These are phyloP conservation scores for Leersia perrieri DNA, from an alignment of 176 grass and related monocot genomes.

Conservation along the genomic window DNA sequence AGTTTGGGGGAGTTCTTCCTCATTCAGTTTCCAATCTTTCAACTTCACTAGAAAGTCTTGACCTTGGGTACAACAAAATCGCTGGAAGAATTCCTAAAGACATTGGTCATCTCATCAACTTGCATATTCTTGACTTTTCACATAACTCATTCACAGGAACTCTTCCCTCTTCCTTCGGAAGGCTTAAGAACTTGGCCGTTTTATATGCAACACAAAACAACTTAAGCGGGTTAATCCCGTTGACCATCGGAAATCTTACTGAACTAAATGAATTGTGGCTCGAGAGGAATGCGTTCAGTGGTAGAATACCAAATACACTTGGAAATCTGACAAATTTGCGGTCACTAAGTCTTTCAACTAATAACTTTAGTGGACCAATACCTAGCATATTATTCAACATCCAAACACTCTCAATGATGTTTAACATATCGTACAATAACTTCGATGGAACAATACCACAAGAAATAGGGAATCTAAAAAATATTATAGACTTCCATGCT, in stretches of 20 bases:
- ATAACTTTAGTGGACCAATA: neutral
- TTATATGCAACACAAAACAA: neutral
- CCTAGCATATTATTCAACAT: neutral
- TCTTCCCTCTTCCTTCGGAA: slow-evolving; percentile 28
- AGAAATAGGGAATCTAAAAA: neutral
- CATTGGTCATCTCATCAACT: neutral
- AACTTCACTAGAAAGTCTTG: neutral
- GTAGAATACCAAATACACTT: neutral
- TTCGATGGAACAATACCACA: neutral
- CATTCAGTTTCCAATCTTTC: slow-evolving; percentile 23
- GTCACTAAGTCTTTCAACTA: neutral
- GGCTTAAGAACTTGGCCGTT: neutral
- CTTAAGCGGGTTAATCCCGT: neutral
- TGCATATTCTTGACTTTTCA: neutral
- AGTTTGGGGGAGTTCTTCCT: slow-evolving; percentile 15
- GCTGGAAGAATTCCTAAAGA: no score
- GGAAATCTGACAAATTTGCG: neutral
- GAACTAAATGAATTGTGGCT: slow-evolving; percentile 11
- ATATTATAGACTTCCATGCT: neutral
- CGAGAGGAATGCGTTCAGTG: neutral
- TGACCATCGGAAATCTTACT: slow-evolving; percentile 31
- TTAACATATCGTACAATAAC: neutral
- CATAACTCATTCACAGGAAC: slow-evolving; percentile 15
- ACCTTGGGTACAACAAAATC: neutral
- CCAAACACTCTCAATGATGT: neutral